Evolutionary conservation across 331 rosid genomes (phyloP), one percentile per base, ranked within the genome.

Genomic region (Malus hybrid): DNA sequence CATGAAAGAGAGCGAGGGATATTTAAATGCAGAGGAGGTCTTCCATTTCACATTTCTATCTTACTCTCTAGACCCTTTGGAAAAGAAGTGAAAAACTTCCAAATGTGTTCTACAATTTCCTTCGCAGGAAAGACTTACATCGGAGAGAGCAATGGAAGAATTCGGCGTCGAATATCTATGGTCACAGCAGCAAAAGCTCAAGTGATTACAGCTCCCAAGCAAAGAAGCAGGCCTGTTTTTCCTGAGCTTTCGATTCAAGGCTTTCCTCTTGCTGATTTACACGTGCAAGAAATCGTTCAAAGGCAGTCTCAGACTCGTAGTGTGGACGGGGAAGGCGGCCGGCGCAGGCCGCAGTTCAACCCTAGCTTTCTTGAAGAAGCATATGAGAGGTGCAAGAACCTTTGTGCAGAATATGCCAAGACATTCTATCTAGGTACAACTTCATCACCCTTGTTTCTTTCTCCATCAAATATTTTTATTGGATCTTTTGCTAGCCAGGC

Each of bases 361-460:
- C 82, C 96, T 20, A 29, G 48, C 48, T 91, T 91, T 84, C 89
- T 93, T 50, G 83, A 83, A 20, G 88, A 91, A 74, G 87, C 93
- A 10, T 89, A 89, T 70, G 89, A 91, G 74, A 87, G 85, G 84
- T 93, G 97, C 75, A 79, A 92, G 86, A 85, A 81, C 22, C 84
- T 93, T 27, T 93, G 98, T 54, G 86, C 88, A 0, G 98, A 91
- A 80, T 93, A 90, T 84, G 98, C 96, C 81, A 88, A 93, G 83
- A 85, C 93, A 76, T 93, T 93, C 87, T 90, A 91, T 87, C 83
- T 91, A 83, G 96, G 96, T 88, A 42, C 68, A 59, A 67, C 42
- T 39, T 62, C 57, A 18, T 27, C 68, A 22, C 61, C 50, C 44
- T 76, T 20, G 10, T 66, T 2, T 32, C 27, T 31, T 12, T 33